Percentiles rank a stretch among this genome's conserved stretches.
phyloP scores from a whole-genome alignment of 2,329 filamentous ascomycete species.

The Aspergillus costaricaensis region DNA sequence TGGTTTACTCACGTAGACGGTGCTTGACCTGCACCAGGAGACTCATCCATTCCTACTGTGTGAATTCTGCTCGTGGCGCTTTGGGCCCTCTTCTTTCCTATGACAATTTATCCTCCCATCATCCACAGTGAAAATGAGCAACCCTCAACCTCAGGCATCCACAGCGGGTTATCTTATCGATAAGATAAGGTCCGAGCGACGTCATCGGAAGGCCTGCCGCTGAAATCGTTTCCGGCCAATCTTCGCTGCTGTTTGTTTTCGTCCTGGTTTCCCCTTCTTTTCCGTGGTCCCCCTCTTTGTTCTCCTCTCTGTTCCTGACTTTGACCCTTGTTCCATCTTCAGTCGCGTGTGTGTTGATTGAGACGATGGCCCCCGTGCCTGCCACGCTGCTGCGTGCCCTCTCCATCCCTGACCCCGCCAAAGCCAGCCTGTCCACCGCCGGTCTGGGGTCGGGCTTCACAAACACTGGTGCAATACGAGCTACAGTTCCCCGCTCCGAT shows the following conservation, averaged over 20 bases:
- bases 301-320: neutral
- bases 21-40: neutral
- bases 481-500: slow-evolving; percentile 27
- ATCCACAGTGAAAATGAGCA: neutral
- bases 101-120: too few species aligned
- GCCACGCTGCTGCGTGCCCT: slow-evolving; percentile 41
- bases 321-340: neutral
- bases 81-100: too few species aligned
- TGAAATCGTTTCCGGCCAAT: neutral
- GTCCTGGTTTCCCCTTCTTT: neutral
- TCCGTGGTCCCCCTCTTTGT: neutral
- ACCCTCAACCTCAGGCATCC: too few species aligned
- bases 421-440: slow-evolving; percentile 39
- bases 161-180: neutral
- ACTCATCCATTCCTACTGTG: too few species aligned
- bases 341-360: neutral
- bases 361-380: slow-evolving; percentile 34
- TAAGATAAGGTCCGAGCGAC: neutral
- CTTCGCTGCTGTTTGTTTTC: neutral
- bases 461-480: slow-evolving; percentile 44
- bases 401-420: slow-evolving; percentile 37
- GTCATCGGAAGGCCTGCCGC: slow-evolving; percentile 8
- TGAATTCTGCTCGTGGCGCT: too few species aligned
- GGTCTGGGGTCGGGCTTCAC: slow-evolving; percentile 48
- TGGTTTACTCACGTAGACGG: neutral